Base-by-base conservation (phyloP, 2,329 filamentous ascomycete genomes). In the Fusarium sp. region DNA sequence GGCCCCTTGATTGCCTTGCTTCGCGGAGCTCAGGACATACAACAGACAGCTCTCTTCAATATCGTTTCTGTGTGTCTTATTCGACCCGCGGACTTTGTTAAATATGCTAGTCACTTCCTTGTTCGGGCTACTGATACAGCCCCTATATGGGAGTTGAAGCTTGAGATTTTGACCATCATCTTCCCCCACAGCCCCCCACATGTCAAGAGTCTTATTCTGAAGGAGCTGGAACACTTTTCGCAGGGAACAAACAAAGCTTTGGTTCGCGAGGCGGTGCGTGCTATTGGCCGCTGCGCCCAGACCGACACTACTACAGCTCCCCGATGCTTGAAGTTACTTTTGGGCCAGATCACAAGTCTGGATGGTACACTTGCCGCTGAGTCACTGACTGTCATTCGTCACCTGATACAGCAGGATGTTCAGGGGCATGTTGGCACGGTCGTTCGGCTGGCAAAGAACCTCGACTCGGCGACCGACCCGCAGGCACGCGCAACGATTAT, bases 141-240 rank as follows among this genome's bases (percentile, higher is more conserved):
- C 15, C 88, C 92, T 20, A 91, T 97, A 20, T 97, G 94, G 92
- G 90, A 91, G 65, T 85, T 98, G 38, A 99, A 99, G 80, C 85
- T 99, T 28, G 97, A 99, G 78, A 83, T 97, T 6, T 83, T 98
- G 57, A 95, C 96, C 0, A 85, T 99, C 64, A 90, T 98, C 70
- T 99, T 98, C 74, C 94, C 95, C 0, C 87, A 97, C 75, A 90
- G 90, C 69, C 89, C 90, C 8, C 78, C 87, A 11, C 90, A 93
- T 62, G 83, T 92, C 62, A 97, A 97, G 78, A 92, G 92, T 58
- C 85, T 99, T 8, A 93, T 98, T 45, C 85, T 99, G 51, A 94
- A 92, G 70, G 96, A 99, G 77, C 85, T 99, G 8, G 94, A 97
- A 75, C 95, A 98, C 80, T 98, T 98, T 78, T 93, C 92, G 1